Conservation (phyloP, 2,329 filamentous ascomycete genomes). For the Ophioceras dolichostomum region DNA sequence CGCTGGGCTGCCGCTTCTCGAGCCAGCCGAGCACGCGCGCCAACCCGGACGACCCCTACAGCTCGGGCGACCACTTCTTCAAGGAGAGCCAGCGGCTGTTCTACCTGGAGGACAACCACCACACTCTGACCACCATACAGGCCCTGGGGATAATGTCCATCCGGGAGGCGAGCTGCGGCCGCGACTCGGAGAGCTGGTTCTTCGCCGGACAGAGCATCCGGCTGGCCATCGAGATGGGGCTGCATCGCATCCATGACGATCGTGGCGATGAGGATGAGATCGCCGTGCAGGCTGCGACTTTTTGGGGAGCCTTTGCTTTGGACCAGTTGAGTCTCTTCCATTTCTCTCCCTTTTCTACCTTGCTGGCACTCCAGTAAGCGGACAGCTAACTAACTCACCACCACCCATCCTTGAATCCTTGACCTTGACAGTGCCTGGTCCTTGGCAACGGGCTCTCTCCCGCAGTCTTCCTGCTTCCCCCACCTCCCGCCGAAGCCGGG, state of each 20-base stretch:
- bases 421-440: conserved; percentile 50
- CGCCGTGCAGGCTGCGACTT: conserved; percentile 47
- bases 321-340: conserved; percentile 42
- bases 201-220: conserved; percentile 62
- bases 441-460: conserved; percentile 48
- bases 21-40: conserved; percentile 50
- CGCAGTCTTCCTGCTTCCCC: conserved; percentile 45
- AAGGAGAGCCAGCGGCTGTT: conserved; percentile 53
- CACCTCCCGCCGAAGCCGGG: conserved; percentile 46
- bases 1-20: conserved; percentile 58
- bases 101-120: conserved; percentile 42
- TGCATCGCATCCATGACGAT: conserved; percentile 42
- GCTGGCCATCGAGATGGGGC: conserved; percentile 58
- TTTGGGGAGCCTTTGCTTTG: conserved; percentile 50
- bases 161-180: conserved; percentile 58
- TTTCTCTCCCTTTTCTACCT: not conserved
- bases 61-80: conserved; percentile 65
- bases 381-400: not conserved
- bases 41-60: conserved; percentile 48
- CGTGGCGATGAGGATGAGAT: conserved; percentile 37
- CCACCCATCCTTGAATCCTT: not conserved
- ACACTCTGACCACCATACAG: conserved; percentile 59
- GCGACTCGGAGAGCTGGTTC: conserved; percentile 62
- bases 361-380: not conserved
- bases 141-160: conserved; percentile 67